Conservation (phyloP, 2,329 filamentous ascomycete species). For the Lasiodiplodia hormozganensis region DNA sequence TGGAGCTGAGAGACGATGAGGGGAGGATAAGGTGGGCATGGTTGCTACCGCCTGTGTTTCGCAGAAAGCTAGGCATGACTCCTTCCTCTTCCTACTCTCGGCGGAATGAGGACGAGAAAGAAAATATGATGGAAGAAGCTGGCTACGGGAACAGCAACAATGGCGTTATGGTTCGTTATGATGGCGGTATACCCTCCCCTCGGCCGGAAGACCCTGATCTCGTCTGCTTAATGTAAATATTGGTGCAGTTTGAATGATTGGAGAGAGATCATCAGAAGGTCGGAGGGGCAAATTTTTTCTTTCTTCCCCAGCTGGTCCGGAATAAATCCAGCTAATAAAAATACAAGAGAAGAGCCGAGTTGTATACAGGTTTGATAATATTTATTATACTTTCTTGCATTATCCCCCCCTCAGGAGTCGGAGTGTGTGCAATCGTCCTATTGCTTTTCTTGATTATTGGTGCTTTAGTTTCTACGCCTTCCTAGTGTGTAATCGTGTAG, state of each 20-base stretch:
- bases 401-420: neutral
- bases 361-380: slow-evolving; percentile 24
- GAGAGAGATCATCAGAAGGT: neutral
- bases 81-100: slow-evolving; percentile 3
- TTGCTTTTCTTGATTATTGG: neutral
- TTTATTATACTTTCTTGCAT: slow-evolving; percentile 9
- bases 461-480: neutral
- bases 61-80: neutral
- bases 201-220: neutral
- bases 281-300: neutral
- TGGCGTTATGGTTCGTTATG: slow-evolving; percentile 18
- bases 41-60: slow-evolving; percentile 7
- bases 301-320: neutral
- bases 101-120: slow-evolving; percentile 16
- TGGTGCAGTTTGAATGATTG: neutral
- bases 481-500: neutral
- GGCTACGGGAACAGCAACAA: neutral
- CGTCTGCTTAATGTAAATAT: slow-evolving; percentile 25
- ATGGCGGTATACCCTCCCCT: slow-evolving; percentile 20
- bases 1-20: slow-evolving; percentile 13
- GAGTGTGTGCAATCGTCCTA: neutral
- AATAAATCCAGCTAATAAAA: neutral
- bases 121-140: slow-evolving; percentile 1
- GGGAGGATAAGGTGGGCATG: slow-evolving; percentile 1
- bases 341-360: neutral